Conservation (phyloP, 2,329 filamentous ascomycete species). For the Westerdykella aurantiaca region DNA sequence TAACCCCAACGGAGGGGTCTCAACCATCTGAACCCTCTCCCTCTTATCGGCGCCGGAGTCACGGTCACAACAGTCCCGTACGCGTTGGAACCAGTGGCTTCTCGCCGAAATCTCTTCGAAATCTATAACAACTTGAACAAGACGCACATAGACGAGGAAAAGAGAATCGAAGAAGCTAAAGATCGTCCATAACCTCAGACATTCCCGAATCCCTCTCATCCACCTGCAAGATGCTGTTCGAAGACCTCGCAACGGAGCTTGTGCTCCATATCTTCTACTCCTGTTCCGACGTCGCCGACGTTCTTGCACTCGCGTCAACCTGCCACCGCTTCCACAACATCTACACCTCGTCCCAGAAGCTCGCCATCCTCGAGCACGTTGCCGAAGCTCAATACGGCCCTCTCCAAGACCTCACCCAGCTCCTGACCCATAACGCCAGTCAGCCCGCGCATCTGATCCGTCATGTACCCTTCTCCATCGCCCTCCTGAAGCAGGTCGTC, state of each 20-base stretch:
- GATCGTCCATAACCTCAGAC: not conserved
- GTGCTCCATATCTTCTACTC: constrained; percentile 53
- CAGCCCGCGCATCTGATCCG: constrained; percentile 53
- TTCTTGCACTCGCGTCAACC: constrained; percentile 50
- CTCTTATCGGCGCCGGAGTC: constrained; percentile 24
- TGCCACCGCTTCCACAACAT: constrained; percentile 51
- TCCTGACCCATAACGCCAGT: constrained; percentile 56
- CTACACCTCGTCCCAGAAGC: constrained; percentile 49
- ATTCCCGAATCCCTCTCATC: constrained; percentile 1
- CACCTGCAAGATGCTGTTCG: constrained; percentile 47
- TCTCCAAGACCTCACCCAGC: constrained; percentile 52
- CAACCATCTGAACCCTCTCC: constrained; percentile 37
- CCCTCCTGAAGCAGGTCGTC: constrained; percentile 52
- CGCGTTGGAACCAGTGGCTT: constrained; percentile 12
- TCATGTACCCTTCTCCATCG: constrained; percentile 48
- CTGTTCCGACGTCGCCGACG: constrained; percentile 48
- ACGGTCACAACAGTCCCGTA: constrained; percentile 5
- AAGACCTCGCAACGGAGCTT: constrained; percentile 54
- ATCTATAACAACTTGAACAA: constrained; percentile 5
- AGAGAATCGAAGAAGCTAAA: constrained; percentile 1
- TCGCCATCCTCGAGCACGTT: constrained; percentile 49
- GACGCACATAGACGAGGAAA: constrained; percentile 1
- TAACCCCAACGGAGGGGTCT: constrained; percentile 53
- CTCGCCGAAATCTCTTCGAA: constrained; percentile 16
- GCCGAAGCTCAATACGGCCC: constrained; percentile 55